These are phyloP conservation scores for Hypoxylon sp. DNA, from an alignment of 2,329 filamentous ascomycete genomes.

Conservation along the genomic window DNA sequence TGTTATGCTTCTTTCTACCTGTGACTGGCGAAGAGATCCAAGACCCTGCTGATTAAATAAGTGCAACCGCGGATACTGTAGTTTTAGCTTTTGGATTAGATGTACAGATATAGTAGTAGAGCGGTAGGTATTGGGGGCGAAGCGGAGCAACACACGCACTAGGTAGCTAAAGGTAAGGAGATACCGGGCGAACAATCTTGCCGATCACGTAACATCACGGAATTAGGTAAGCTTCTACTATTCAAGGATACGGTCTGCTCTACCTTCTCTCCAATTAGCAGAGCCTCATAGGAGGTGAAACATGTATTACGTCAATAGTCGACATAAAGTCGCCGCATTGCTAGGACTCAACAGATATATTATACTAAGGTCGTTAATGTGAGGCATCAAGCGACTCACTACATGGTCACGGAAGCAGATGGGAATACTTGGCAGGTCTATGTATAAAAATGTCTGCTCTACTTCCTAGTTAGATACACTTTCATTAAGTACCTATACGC, in stretches of 20 bases:
- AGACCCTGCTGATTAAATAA: not conserved
- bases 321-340: not conserved
- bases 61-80: not conserved
- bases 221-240: slow-evolving; percentile 15
- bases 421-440: not conserved
- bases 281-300: not conserved
- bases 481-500: not conserved
- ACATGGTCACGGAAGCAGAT: not conserved
- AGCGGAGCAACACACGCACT: not conserved
- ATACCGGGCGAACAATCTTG: slow-evolving; percentile 21
- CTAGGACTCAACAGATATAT: not conserved
- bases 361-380: no score
- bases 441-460: not conserved
- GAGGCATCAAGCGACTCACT: no score
- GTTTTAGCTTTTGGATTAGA: not conserved
- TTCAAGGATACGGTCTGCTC: not conserved
- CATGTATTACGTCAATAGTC: not conserved
- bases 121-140: not conserved
- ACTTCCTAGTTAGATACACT: not conserved
- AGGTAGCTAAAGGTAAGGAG: not conserved
- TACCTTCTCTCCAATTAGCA: not conserved
- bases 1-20: slow-evolving; percentile 2
- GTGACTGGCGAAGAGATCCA: not conserved
- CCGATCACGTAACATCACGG: slow-evolving; percentile 25
- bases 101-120: no score